phyloP scores from a whole-genome alignment of 2,329 filamentous ascomycete genomes.

The Fusarium equiseti region DNA sequence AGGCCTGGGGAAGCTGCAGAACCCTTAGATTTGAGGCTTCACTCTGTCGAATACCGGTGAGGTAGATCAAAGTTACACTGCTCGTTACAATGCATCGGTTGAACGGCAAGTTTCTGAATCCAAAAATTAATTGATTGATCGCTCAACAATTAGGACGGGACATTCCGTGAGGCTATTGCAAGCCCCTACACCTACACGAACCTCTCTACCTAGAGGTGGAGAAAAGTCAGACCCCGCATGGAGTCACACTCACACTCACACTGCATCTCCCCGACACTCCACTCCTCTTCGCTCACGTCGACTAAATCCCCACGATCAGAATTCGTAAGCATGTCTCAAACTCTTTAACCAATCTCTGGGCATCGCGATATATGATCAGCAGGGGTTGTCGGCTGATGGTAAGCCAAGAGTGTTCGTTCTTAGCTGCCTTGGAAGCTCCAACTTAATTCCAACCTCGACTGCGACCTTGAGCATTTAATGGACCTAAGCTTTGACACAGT shows the following conservation, averaged over 20 bases:
- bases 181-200: not conserved
- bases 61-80: not conserved
- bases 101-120: not conserved
- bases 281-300: not conserved
- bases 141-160: not conserved
- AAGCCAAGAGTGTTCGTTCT: not conserved
- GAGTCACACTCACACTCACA: not conserved
- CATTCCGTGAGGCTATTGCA: not conserved
- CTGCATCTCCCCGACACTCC: not conserved
- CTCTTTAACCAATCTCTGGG: not conserved
- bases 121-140: not conserved
- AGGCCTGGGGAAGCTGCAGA: not conserved
- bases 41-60: not conserved
- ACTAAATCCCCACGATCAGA: not conserved
- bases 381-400: constrained; percentile 23
- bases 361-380: constrained; percentile 23
- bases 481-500: not conserved
- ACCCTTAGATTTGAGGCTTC: not conserved
- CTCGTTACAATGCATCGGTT: not conserved
- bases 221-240: not conserved
- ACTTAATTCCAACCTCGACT: constrained; percentile 7
- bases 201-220: not conserved
- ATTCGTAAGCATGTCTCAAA: not conserved
- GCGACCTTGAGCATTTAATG: not conserved
- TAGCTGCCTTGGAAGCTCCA: not conserved